Evolutionary conservation across 331 rosid genomes (phyloP), one percentile per base, ranked within the genome.

Genomic region (Telfairia occidentalis): DNA sequence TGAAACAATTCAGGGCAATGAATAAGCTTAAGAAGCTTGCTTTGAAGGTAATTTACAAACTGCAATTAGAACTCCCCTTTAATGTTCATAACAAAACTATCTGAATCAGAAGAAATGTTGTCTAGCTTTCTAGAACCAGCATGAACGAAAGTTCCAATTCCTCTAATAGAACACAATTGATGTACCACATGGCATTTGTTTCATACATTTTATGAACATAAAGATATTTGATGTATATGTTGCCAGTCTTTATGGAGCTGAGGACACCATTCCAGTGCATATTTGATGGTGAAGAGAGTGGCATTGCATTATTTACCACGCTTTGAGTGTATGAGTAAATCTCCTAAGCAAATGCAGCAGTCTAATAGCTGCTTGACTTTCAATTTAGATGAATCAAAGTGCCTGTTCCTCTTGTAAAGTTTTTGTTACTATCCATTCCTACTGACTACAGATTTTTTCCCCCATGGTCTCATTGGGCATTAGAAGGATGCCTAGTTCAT

Each of bases 1-100:
- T 93, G 96, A 93, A 93, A 87, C 96, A 91, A 77, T 89, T 91
- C 90, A 88, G 95, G 86, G 98, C 98, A 82, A 93, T 93, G 98
- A 93, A 93, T 80, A 89, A 91, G 91, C 96, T 93, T 77, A 93
- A 93, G 78, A 85, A 91, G 80, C 92, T 93, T 35, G 98, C 97
- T 48, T 70, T 91, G 85, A 91, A 89, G 97, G 98, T 91, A 88
- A 81, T 76, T 81, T 30, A 59, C 67, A n/a, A 84, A 79, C 60
- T 83, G 43, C 66, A 55, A 24, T 60, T 16, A 50, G 16, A 79
- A 74, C 52, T 70, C 64, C 53, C 38, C 11, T 55, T 13, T 77
- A 10, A 30, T 48, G 53, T 78, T 67, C n/a, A 43, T 82, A 21
- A 53, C 58, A 49, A n/a, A n/a, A 10, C 40, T 49, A 49, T 71